A percentile compares a stretch with the other conserved stretches of the same genome.
Evolutionary conservation across 2,329 filamentous ascomycete genomes (phyloP).

Genomic region (Lecanosticta acicola): DNA sequence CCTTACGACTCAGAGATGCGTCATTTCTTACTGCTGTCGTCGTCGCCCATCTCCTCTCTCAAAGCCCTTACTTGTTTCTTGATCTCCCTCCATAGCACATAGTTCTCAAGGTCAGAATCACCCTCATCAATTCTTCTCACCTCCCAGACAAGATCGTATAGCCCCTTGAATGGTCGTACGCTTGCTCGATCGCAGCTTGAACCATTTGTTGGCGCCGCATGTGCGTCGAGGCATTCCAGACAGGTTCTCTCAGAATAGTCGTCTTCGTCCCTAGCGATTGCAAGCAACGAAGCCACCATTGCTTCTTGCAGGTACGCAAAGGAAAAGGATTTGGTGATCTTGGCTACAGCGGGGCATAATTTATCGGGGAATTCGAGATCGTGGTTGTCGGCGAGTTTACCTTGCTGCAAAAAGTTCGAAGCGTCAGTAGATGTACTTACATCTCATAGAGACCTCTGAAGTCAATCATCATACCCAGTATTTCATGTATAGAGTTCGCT

Average conservation of each 20-base stretch:
- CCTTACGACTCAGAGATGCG: too few species aligned
- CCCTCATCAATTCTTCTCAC: constrained; percentile 31
- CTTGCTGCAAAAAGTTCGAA: constrained; percentile 4
- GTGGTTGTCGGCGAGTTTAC: constrained; percentile 49
- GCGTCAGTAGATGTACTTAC: neutral
- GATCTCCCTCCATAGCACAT: constrained; percentile 56
- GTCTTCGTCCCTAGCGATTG: constrained; percentile 48
- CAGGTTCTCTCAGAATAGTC: constrained; percentile 32
- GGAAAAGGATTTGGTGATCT: constrained; percentile 59
- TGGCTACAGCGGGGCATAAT: constrained; percentile 54
- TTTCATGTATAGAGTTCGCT: constrained; percentile 55
- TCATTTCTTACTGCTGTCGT: constrained; percentile 2
- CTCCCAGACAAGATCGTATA: constrained; percentile 28
- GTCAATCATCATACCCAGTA: constrained; percentile 46
- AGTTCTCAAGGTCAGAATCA: constrained; percentile 44
- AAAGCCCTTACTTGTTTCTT: constrained; percentile 59
- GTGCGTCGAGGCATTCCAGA: constrained; percentile 26
- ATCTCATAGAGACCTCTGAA: neutral
- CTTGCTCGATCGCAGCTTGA: constrained; percentile 21
- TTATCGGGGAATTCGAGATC: constrained; percentile 56
- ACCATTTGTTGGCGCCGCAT: constrained; percentile 16
- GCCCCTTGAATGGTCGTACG: constrained; percentile 22
- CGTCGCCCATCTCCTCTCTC: constrained; percentile 51
- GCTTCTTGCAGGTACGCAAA: constrained; percentile 67
- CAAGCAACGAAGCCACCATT: constrained; percentile 58